Conservation (phyloP, 2,329 filamentous ascomycete species). For the Davidsoniella neocaledoniae region DNA sequence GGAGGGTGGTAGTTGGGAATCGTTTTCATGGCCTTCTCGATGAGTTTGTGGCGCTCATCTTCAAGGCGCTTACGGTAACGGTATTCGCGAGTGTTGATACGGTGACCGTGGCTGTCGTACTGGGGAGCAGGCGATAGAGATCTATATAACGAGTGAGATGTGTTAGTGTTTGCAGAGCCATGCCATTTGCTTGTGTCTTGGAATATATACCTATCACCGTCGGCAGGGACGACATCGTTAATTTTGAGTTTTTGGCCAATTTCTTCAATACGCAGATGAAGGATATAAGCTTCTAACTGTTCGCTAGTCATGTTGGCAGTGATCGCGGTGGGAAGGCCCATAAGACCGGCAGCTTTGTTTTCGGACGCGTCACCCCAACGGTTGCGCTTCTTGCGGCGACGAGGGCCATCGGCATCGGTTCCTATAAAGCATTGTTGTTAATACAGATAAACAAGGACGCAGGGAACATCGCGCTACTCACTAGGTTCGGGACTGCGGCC, state of each 20-base stretch:
- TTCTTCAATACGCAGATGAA: slow-evolving; percentile 94
- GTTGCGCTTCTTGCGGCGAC: slow-evolving; percentile 94
- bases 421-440: slow-evolving; percentile 19
- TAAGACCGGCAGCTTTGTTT: slow-evolving; percentile 95
- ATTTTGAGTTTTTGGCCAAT: slow-evolving; percentile 99
- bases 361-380: slow-evolving; percentile 94
- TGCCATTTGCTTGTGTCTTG: not conserved
- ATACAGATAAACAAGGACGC: slow-evolving; percentile 15
- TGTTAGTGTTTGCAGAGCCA: not conserved
- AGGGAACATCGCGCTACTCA: slow-evolving; percentile 18
- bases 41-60: slow-evolving; percentile 95
- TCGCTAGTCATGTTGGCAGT: slow-evolving; percentile 96
- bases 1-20: slow-evolving; percentile 99
- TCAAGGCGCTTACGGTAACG: slow-evolving; percentile 96
- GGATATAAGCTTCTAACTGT: slow-evolving; percentile 90
- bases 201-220: slow-evolving; percentile 69
- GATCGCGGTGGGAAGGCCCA: slow-evolving; percentile 93
- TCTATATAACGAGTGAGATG: slow-evolving; percentile 30
- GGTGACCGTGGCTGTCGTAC: slow-evolving; percentile 97
- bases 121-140: slow-evolving; percentile 91
- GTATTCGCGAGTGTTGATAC: slow-evolving; percentile 98
- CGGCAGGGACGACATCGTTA: slow-evolving; percentile 93
- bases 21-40: slow-evolving; percentile 98
- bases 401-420: slow-evolving; percentile 53
- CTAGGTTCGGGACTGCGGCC: slow-evolving; percentile 81